Evolutionary conservation across 495 filamentous ascomycete genomes (phyloP).

Genomic region (Lindgomyces ingoldianus): DNA sequence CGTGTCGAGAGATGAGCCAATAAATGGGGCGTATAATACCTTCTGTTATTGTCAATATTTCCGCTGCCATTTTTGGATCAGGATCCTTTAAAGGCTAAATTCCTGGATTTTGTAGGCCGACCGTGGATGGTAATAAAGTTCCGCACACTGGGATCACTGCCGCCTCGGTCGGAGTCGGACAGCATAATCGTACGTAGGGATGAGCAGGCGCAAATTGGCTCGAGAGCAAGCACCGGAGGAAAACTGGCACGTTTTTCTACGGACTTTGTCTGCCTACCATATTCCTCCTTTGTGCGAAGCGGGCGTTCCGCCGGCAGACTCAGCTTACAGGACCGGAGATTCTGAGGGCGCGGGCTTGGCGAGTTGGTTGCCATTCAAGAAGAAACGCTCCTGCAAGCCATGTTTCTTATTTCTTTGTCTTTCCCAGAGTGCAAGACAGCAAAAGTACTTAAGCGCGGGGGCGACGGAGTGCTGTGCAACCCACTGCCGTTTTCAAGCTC

Average conservation of each 20-base stretch:
- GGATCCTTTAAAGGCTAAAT: conserved; percentile 36
- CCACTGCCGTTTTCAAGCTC: background rate
- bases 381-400: conserved; percentile 19
- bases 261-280: background rate
- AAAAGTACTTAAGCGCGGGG: background rate
- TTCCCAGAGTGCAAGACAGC: too few species aligned
- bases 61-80: conserved; percentile 36
- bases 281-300: conserved; percentile 15
- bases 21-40: conserved; percentile 35
- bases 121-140: conserved; percentile 22
- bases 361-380: conserved; percentile 6
- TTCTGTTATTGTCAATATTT: conserved; percentile 41
- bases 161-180: conserved; percentile 18
- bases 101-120: conserved; percentile 16
- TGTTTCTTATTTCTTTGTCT: background rate
- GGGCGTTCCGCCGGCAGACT: conserved; percentile 22
- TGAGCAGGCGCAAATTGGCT: background rate
- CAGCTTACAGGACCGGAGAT: conserved; percentile 30
- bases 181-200: background rate
- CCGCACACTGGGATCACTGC: conserved; percentile 19
- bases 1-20: conserved; percentile 35
- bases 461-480: too few species aligned
- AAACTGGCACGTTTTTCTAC: conserved; percentile 20
- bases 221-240: background rate
- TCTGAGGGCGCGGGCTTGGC: conserved; percentile 1